Base-by-base conservation (phyloP, 352 stramenopile species). In the Thalassiosira sp. region DNA sequence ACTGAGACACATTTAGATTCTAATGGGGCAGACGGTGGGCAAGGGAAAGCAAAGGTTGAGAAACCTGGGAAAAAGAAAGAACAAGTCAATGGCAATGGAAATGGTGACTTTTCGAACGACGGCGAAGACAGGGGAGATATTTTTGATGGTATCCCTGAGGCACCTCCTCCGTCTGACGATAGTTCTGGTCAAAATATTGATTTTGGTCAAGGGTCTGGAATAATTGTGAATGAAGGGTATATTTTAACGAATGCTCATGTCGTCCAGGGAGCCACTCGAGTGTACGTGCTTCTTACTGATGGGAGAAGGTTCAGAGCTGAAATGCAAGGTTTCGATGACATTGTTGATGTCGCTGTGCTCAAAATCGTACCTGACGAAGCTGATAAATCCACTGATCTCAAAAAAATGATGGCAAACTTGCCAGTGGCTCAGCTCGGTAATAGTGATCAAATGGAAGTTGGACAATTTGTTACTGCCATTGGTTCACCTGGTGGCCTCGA, bases 211-310 rank as follows among this genome's bases (percentile, higher is more conserved):
- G 92, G 92, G 27, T 94, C 85, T 20, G 92, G 92, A 37, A 71
- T 96, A 8, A 94, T 95, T 33, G 90, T 94, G 37, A 89, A 81
- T 8, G 86, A 95, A 52, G 90, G 90, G 10, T 89, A 91, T 40
- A 88, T 96, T 59, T 51, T 95, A 13, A 96, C 92, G 6, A 96
- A 96, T 73, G 90, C 89, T 5, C 92, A 96, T 81, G 92, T 96
- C 16, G 83, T 95, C 15, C 79, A 94, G 57, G 84, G 86, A 51
- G 85, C 89, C 10, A 89, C 62, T 20, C 85, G 87, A 57, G 83
- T 94, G 1, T 88, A 67, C 22, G 52, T 86, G 6, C 57, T 73
- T 31, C 63, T 95, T 11, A 92, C 88, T 5, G 88, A 94, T 81
- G 92, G 91, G 3, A 75, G 90, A 43, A 81, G 89, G 13, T 94